Evolutionary conservation across 164 flowering plant genomes (phyloP).

Genomic region (Vitis rupestris): DNA sequence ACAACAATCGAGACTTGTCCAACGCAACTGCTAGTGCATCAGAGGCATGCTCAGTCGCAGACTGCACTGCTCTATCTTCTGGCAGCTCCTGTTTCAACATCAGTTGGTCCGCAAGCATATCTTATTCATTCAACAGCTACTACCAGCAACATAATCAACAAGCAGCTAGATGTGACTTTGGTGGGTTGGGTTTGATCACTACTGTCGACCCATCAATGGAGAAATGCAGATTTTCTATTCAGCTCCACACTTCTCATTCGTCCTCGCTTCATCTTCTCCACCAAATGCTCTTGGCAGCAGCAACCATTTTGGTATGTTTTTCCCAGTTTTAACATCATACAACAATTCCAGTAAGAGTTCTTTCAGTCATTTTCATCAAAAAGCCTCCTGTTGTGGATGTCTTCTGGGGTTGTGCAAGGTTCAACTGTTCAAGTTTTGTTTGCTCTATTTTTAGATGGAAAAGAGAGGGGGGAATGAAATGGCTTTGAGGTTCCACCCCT

Average conservation of each 20-base stretch:
- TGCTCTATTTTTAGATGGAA: not conserved
- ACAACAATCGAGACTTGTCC: conserved; percentile 63
- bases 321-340: too few relatives aligned
- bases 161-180: conserved; percentile 75
- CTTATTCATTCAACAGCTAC: conserved; percentile 86
- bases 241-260: conserved; percentile 52
- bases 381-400: not conserved
- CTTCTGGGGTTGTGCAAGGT: not conserved
- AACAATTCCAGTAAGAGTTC: too few relatives aligned
- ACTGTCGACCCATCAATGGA: conserved; percentile 81
- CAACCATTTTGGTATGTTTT: conserved; percentile 10
- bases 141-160: conserved; percentile 81
- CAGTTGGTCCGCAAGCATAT: conserved; percentile 80
- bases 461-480: not conserved
- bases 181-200: conserved; percentile 84
- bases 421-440: not conserved
- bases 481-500: not conserved
- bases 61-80: conserved; percentile 66
- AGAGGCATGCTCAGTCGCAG: conserved; percentile 66
- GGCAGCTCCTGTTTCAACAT: conserved; percentile 84
- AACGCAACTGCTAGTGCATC: conserved; percentile 53
- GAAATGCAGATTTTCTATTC: conserved; percentile 62
- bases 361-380: too few relatives aligned
- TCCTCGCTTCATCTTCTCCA: conserved; percentile 17
- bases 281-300: conserved; percentile 20